Base-by-base conservation (phyloP, 2,329 filamentous ascomycete genomes). In the Scytalidium sp. region DNA sequence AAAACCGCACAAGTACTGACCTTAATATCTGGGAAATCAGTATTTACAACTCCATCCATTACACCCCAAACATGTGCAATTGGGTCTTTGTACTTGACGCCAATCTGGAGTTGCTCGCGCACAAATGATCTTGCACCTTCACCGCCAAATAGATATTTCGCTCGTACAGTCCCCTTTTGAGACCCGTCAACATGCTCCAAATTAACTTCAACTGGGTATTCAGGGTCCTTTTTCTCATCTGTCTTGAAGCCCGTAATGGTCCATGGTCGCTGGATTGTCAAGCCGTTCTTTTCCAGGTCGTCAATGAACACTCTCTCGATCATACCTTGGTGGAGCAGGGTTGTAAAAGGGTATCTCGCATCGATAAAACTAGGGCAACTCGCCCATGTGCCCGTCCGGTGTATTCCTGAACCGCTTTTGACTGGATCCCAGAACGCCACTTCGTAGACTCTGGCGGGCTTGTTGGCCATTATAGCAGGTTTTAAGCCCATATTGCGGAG, bases 401-500 rank as follows among this genome's bases (percentile, higher is more conserved):
- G 71, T 54, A 88, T 87, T 25, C 83, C 80, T 41, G 73, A 69
- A 27, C 74, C 74, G 41, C 76, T 80, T 25, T 67, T 65, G 1
- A 73, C 72, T 0, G 84, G 83, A 54, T 88, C 84, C 85, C 85
- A 89, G 58, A 89, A 88, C 2, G 84, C 85, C 21, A 86, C 83
- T 63, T 89, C 85, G 59, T 81, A 96, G 21, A 97, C 90, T 62
- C 89, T 90, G 1, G 91, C 91, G 6, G 92, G 92, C 56, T 91
- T 83, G 63, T 93, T 79, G 19, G 84, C 87, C 90, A 96, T 96
- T 63, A 96, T 88, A 49, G 84, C 83, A 41, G 88, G 82, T 73
- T 96, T 96, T 50, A 96, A 74, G 1, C 89, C 90, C 85, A 96
- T 90, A 64, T 96, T 96, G 46, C 88, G 84, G 43, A 96, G 76